Conservation (phyloP, 768 basidiomycete genomes). For the Pulveroboletus sp. region DNA sequence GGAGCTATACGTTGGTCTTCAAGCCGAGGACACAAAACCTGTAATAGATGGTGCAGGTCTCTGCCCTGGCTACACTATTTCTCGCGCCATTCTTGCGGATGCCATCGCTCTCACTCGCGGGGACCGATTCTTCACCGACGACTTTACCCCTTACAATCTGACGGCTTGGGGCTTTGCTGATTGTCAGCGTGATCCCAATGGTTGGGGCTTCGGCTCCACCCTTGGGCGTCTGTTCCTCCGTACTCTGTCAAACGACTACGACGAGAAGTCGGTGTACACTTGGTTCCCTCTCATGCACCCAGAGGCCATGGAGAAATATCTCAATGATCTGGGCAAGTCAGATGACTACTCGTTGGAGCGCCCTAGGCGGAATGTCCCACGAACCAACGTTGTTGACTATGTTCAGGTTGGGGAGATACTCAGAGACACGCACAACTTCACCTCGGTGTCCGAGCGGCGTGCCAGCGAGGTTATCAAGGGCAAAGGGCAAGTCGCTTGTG, state of each 20-base stretch:
- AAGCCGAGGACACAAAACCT: slow-evolving; percentile 74
- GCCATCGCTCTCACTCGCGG: slow-evolving; percentile 85
- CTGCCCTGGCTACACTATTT: slow-evolving; percentile 83
- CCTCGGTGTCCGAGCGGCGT: slow-evolving; percentile 44
- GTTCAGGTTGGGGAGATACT: slow-evolving; percentile 50
- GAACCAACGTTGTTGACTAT: slow-evolving; percentile 42
- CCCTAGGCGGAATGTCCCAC: slow-evolving; percentile 33
- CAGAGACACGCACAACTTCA: slow-evolving; percentile 42
- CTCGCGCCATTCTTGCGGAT: slow-evolving; percentile 80
- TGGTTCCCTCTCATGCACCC: slow-evolving; percentile 91
- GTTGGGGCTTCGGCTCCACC: slow-evolving; percentile 65
- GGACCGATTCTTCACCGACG: slow-evolving; percentile 77
- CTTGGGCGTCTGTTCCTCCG: slow-evolving; percentile 73
- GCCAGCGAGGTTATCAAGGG: slow-evolving; percentile 52
- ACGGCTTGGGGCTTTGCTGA: slow-evolving; percentile 85
- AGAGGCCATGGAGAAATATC: slow-evolving; percentile 53
- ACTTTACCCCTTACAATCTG: slow-evolving; percentile 75
- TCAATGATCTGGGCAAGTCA: slow-evolving; percentile 50
- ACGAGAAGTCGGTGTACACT: slow-evolving; percentile 66
- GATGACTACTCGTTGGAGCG: slow-evolving; percentile 53
- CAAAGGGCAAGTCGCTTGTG: slow-evolving; percentile 44
- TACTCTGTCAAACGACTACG: slow-evolving; percentile 64
- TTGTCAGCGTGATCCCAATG: slow-evolving; percentile 68
- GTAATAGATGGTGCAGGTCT: slow-evolving; percentile 76
- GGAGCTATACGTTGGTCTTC: slow-evolving; percentile 77